Base-by-base conservation (phyloP, 441 rosid genomes). In the Erodium trifolium region DNA sequence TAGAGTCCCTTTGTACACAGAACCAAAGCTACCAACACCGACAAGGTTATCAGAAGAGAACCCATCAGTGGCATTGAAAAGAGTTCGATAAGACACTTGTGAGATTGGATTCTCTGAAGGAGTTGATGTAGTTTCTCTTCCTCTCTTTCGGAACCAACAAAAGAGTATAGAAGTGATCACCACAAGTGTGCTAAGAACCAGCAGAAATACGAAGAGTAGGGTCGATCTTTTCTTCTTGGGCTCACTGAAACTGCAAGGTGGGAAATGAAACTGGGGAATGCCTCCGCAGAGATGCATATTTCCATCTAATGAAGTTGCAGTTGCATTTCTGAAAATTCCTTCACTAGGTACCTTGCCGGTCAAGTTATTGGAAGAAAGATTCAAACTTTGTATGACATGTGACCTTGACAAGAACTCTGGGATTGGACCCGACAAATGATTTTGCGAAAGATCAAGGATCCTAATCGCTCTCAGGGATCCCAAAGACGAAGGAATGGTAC, bases 211-310 rank as follows among this genome's bases (percentile, higher is more conserved):
- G 7, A 18, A 34, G 11, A 37, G 13, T 12, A 35, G n/a, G 18
- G 57, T 8, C 55, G 43, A 7, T 39, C 31, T 64, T 3, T 4
- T n/a, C 14, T 65, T 63, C 45, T 70, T 37, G 19, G 19, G 16
- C 47, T 63, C 47, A 57, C 37, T 11, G 35, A 17, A 23, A 0
- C 14, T 45, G 68, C 80, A 81, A 12, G 47, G 39, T 5, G 74
- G 71, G 3, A 81, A 51, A 14, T 76, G 62, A 7, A 78, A 19
- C 7, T 67, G 67, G 2, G 67, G 43, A 6, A 72, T 68, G 0
- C 84, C 80, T 13, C 82, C 84, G 57, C 82, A 81, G 6, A 78
- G 72, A 68, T 57, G 37, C n/a, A 19, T 17, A 37, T 79, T 76
- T 17, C 73, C 82, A 1, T 17, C 2, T 0, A 78, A 2, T 0